Evolutionary conservation across 2,329 filamentous ascomycete species (phyloP).

Genomic region (Pseudohalonectria lignicola): DNA sequence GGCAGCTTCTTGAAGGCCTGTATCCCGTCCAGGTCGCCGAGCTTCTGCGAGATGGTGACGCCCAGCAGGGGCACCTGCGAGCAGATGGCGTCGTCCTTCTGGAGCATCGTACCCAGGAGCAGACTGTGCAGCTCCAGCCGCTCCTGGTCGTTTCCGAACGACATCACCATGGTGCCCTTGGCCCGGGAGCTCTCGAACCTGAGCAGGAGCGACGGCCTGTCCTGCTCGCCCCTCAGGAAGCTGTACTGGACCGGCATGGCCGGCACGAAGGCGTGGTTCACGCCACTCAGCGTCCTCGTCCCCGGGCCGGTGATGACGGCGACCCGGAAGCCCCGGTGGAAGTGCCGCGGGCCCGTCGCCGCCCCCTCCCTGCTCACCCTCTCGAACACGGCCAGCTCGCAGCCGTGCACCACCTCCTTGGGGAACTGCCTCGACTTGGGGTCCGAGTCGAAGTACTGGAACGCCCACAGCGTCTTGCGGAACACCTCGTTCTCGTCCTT

Average conservation of each 20-base stretch:
- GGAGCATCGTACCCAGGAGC: conserved; percentile 60
- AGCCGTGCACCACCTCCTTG: conserved; percentile 58
- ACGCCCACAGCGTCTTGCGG: conserved; percentile 56
- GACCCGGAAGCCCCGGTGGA: conserved; percentile 72
- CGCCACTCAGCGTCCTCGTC: conserved; percentile 65
- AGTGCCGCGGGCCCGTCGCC: conserved; percentile 58
- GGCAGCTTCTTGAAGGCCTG: conserved; percentile 37
- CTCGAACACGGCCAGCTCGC: conserved; percentile 68
- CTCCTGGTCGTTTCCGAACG: conserved; percentile 64
- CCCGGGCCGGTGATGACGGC: conserved; percentile 67
- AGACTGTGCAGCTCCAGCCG: conserved; percentile 61
- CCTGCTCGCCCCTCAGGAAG: conserved; percentile 61
- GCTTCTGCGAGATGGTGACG: conserved; percentile 48
- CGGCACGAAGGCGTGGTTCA: conserved; percentile 58
- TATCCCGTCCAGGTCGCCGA: conserved; percentile 37
- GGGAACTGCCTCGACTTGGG: conserved; percentile 64
- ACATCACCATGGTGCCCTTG: conserved; percentile 63
- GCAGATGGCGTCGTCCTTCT: conserved; percentile 57
- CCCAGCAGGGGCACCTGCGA: conserved; percentile 56
- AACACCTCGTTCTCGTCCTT: conserved; percentile 62
- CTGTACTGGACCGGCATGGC: conserved; percentile 65
- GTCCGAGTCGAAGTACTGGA: conserved; percentile 71
- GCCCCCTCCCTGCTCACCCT: conserved; percentile 56
- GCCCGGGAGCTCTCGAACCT: conserved; percentile 56
- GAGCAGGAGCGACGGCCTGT: conserved; percentile 57